Conservation (phyloP, 768 basidiomycete genomes). For the Leccinum incarnatum region DNA sequence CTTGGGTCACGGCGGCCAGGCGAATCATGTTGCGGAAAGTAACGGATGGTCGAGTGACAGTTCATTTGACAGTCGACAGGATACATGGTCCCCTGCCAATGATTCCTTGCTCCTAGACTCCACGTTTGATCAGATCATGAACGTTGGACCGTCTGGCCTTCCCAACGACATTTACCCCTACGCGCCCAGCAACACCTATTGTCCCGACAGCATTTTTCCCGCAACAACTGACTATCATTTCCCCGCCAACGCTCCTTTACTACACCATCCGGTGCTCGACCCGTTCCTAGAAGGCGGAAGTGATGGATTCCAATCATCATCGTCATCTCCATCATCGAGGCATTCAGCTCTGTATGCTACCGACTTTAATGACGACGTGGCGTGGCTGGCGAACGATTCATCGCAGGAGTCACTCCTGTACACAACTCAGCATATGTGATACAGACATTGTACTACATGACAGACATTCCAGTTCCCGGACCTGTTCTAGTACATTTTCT, state of each 20-base stretch:
- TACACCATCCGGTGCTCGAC: conserved; percentile 6
- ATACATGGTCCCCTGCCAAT: conserved; percentile 1
- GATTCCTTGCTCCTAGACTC: conserved; percentile 1
- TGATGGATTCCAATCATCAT: conserved; percentile 17
- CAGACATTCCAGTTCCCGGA: not conserved
- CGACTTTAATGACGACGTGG: conserved; percentile 8
- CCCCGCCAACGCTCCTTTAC: conserved; percentile 5
- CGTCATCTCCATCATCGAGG: conserved; percentile 26
- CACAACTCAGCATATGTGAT: conserved; percentile 14
- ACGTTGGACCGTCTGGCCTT: not conserved
- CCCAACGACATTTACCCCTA: conserved; percentile 5
- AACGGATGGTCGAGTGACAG: conserved; percentile 4
- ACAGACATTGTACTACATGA: not conserved
- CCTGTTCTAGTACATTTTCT: conserved; percentile 12
- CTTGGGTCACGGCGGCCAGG: not conserved
- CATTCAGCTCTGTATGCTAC: conserved; percentile 17
- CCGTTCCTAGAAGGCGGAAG: conserved; percentile 17
- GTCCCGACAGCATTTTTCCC: conserved; percentile 5
- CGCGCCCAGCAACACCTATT: conserved; percentile 3
- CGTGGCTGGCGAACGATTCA: conserved; percentile 4
- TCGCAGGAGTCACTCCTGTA: conserved; percentile 16
- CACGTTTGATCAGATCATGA: conserved; percentile 3
- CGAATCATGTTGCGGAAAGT: not conserved
- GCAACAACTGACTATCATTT: conserved; percentile 7
- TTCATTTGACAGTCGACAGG: conserved; percentile 4